phyloP scores from a whole-genome alignment of 2,329 filamentous ascomycete species.

The Balansia obtecta region DNA sequence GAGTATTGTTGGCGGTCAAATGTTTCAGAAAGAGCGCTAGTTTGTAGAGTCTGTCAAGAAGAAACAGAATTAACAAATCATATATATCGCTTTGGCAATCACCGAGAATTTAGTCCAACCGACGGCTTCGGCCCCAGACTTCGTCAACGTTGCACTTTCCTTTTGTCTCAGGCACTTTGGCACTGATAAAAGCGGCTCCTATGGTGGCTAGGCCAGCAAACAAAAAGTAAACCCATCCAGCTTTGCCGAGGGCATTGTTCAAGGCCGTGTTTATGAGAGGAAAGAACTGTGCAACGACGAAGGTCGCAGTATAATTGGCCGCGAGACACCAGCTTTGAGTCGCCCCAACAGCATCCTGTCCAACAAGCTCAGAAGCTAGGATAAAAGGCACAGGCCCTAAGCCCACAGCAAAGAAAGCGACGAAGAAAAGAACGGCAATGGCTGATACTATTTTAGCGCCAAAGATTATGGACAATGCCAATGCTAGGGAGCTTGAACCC shows the following conservation, averaged over 20 bases:
- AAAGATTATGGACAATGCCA: constrained; percentile 71
- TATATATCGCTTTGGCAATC: background rate
- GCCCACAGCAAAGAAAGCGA: constrained; percentile 79
- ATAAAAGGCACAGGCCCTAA: constrained; percentile 93
- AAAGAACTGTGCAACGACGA: constrained; percentile 90
- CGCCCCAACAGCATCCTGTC: constrained; percentile 79
- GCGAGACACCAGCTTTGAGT: constrained; percentile 81
- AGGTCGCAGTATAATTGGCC: constrained; percentile 83
- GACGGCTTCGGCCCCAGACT: constrained; percentile 67
- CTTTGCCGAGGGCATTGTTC: constrained; percentile 49
- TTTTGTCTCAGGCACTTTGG: constrained; percentile 74
- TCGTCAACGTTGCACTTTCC: constrained; percentile 76
- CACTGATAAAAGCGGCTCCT: constrained; percentile 59
- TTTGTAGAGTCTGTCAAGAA: background rate
- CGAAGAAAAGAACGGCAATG: constrained; percentile 71
- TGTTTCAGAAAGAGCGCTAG: background rate
- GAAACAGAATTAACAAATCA: background rate
- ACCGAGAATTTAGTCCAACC: constrained; percentile 29
- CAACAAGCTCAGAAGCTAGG: constrained; percentile 80
- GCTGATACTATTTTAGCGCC: constrained; percentile 66
- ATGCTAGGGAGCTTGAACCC: constrained; percentile 60
- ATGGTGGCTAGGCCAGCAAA: constrained; percentile 64
- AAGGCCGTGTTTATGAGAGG: constrained; percentile 70
- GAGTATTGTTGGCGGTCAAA: constrained; percentile 29
- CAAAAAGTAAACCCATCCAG: constrained; percentile 83